Evolutionary conservation across 2,329 filamentous ascomycete species (phyloP).

Genomic region (Paraphoma chrysanthemicola): DNA sequence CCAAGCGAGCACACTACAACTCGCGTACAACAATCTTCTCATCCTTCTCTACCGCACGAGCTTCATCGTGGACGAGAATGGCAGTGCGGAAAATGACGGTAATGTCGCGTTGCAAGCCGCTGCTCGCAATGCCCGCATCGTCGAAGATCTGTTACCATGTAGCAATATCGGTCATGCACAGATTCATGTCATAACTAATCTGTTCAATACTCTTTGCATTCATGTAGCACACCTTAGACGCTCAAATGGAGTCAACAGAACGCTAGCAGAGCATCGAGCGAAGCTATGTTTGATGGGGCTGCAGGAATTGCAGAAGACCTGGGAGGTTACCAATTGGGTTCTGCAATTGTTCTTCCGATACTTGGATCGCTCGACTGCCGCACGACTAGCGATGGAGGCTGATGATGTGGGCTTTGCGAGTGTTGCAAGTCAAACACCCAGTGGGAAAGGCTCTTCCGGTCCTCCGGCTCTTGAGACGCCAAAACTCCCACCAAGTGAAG

Average conservation of each 20-base stretch:
- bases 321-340: conserved; percentile 59
- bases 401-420: conserved; percentile 29
- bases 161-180: conserved; percentile 54
- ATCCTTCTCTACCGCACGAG: conserved; percentile 55
- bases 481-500: conserved; percentile 10
- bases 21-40: conserved; percentile 57
- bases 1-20: conserved; percentile 49
- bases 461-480: conserved; percentile 5
- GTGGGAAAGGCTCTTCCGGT: conserved; percentile 9
- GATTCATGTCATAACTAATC: conserved; percentile 57
- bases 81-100: conserved; percentile 45
- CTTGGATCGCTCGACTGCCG: conserved; percentile 54
- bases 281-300: conserved; percentile 57
- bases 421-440: conserved; percentile 9
- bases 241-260: conserved; percentile 47
- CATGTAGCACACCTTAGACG: conserved; percentile 54
- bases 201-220: conserved; percentile 58
- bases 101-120: conserved; percentile 55
- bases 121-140: conserved; percentile 54
- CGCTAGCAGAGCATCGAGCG: conserved; percentile 57
- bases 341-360: conserved; percentile 58
- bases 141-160: conserved; percentile 57
- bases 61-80: conserved; percentile 47
- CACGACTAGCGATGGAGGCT: conserved; percentile 41
- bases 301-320: conserved; percentile 58